A percentile compares a stretch with the other conserved stretches of the same genome.
Evolutionary conservation across 176 grass and related monocot genomes (phyloP).

Genomic region (Microstegium vimineum): DNA sequence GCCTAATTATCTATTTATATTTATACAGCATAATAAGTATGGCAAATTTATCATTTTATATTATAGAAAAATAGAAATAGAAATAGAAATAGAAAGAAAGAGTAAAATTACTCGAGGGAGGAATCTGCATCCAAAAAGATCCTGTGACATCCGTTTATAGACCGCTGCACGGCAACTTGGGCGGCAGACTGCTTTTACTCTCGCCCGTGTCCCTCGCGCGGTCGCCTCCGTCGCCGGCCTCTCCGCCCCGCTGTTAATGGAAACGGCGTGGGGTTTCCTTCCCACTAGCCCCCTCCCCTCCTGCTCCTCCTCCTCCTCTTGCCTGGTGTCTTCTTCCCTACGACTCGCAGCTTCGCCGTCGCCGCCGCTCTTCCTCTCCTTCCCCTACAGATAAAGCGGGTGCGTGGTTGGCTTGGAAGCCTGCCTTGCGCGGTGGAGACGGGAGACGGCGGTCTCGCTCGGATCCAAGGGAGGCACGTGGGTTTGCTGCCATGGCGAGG

Average conservation of each 20-base stretch:
- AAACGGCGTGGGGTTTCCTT: constrained; percentile 12
- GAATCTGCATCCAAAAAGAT: background rate
- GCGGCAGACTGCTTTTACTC: constrained; percentile 1
- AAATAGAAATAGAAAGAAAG: background rate
- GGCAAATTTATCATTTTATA: no score
- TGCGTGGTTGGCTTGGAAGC: background rate
- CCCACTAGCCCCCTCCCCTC: no score
- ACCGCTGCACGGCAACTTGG: background rate
- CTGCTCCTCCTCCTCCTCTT: no score
- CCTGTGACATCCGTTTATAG: background rate
- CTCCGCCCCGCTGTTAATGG: constrained; percentile 8
- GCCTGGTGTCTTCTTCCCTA: background rate
- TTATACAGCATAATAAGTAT: no score
- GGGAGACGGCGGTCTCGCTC: background rate
- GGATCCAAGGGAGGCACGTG: background rate
- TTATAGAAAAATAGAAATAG: no score
- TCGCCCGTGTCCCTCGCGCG: background rate
- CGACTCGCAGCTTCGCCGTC: background rate
- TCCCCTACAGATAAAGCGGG: background rate
- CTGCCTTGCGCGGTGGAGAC: background rate
- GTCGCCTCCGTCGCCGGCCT: background rate
- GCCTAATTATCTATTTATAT: no score
- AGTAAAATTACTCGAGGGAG: background rate
- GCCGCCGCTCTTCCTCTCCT: background rate
- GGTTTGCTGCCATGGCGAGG: constrained; percentile 2